Percentiles rank a stretch among this genome's conserved stretches.
Evolutionary conservation across 2,329 filamentous ascomycete genomes (phyloP).

Genomic region (Trichoderma cornu-damae): DNA sequence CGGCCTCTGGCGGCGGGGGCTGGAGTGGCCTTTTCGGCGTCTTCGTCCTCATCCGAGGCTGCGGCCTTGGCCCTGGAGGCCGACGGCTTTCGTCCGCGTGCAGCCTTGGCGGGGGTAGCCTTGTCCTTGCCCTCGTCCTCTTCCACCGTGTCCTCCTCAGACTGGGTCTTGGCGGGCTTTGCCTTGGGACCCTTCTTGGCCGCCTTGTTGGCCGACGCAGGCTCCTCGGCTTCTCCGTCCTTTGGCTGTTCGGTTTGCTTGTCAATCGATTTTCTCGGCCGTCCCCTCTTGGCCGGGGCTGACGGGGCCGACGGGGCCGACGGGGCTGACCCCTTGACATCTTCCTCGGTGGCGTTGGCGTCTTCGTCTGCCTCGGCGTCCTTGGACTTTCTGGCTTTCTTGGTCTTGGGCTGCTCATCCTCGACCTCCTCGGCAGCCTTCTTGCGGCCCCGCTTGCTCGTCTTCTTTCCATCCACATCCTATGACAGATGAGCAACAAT

Average conservation of each 20-base stretch:
- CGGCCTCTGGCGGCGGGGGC: constrained; percentile 16
- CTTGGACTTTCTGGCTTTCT: constrained; percentile 34
- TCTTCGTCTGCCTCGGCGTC: constrained; percentile 25
- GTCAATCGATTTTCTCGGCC: constrained; percentile 11
- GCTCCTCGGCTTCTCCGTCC: constrained; percentile 16
- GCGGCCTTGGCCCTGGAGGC: constrained; percentile 18
- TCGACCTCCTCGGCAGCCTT: constrained; percentile 32
- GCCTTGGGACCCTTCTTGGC: constrained; percentile 18
- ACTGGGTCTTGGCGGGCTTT: neutral
- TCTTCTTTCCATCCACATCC: constrained; percentile 28
- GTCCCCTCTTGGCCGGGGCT: neutral
- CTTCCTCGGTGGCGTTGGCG: constrained; percentile 16
- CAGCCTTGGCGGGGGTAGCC: constrained; percentile 13
- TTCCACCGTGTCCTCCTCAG: constrained; percentile 11
- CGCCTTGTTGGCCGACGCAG: constrained; percentile 15
- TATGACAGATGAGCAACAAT: constrained; percentile 21
- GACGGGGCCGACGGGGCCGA: too few species aligned
- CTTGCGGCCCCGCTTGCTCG: constrained; percentile 33
- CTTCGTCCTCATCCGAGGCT: constrained; percentile 20
- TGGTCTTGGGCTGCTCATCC: constrained; percentile 34
- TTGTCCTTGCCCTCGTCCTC: constrained; percentile 24
- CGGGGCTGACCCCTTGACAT: neutral
- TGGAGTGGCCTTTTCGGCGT: constrained; percentile 14
- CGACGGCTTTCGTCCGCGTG: constrained; percentile 1
- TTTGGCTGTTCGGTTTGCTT: constrained; percentile 12